Conservation (phyloP, 1,139 yeast genomes). For the Nakaseomyces kungkrabaensis region DNA sequence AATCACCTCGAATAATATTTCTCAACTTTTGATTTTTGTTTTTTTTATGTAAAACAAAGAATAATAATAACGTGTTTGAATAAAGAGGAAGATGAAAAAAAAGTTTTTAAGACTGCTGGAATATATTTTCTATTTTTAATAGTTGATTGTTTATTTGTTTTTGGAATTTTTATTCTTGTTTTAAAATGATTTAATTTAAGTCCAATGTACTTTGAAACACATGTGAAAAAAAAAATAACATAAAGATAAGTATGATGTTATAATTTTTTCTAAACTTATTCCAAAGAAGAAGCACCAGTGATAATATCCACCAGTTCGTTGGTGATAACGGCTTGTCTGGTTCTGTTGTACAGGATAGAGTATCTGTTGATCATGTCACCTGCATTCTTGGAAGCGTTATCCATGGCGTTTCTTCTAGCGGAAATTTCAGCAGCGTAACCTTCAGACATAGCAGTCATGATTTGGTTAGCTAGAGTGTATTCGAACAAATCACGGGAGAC, state of each 20-base stretch:
- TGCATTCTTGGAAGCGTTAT: slow-evolving; percentile 98
- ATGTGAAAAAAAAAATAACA: too few relatives aligned
- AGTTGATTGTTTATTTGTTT: background rate
- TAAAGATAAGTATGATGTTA: background rate
- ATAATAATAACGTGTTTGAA: background rate
- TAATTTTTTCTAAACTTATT: slow-evolving; percentile 35
- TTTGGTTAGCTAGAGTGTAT: slow-evolving; percentile 82
- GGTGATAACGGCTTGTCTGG: slow-evolving; percentile 99
- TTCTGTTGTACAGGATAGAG: slow-evolving; percentile 97
- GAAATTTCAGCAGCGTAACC: slow-evolving; percentile 97
- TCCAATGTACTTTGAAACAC: background rate
- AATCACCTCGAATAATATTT: too few relatives aligned
- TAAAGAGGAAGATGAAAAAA: background rate
- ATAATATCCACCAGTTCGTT: slow-evolving; percentile 98
- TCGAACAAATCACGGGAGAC: slow-evolving; percentile 59
- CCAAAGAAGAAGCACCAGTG: slow-evolving; percentile 98
- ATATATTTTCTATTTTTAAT: background rate
- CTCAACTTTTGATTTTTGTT: too few relatives aligned
- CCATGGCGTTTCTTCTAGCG: slow-evolving; percentile 99
- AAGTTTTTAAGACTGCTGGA: background rate
- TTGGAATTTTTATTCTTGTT: background rate
- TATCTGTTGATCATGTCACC: slow-evolving; percentile 96
- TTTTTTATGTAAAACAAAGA: background rate
- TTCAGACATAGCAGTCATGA: slow-evolving; percentile 89
- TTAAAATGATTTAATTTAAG: background rate